A percentile compares a stretch with the other conserved stretches of the same genome.
Conservation (phyloP, 1,284 basidiomycete genomes). For the Xerocomus nothofagi region DNA sequence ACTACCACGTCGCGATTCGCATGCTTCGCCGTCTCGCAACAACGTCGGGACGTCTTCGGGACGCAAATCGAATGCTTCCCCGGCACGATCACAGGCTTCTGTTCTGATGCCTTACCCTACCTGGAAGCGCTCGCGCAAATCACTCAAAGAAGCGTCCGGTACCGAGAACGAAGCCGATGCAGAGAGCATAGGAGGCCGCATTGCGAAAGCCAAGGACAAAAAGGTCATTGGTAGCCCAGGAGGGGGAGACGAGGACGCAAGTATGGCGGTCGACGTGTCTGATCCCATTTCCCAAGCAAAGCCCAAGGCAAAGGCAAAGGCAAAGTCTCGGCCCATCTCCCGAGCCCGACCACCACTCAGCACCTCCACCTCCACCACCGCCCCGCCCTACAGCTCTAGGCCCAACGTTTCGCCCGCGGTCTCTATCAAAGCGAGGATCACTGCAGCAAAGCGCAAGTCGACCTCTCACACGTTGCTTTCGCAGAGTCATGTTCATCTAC, state of each 20-base stretch:
- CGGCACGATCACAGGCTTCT: constrained; percentile 26
- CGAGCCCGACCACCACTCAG: constrained; percentile 10
- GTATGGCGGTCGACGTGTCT: constrained; percentile 16
- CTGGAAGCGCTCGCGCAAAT: constrained; percentile 29
- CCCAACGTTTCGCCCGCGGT: background rate
- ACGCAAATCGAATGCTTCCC: constrained; percentile 30
- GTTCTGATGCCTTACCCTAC: constrained; percentile 4
- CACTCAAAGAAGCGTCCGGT: constrained; percentile 20
- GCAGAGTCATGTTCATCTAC: constrained; percentile 16
- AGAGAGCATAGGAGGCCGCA: constrained; percentile 3
- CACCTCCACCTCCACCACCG: constrained; percentile 5
- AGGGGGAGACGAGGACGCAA: constrained; percentile 1
- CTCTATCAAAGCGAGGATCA: constrained; percentile 5
- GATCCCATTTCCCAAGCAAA: constrained; percentile 6
- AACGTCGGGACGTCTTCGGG: constrained; percentile 8
- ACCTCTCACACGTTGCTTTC: constrained; percentile 25
- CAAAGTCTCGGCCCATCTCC: constrained; percentile 19
- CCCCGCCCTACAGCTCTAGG: background rate
- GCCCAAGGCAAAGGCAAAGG: constrained; percentile 9
- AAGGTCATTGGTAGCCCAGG: background rate
- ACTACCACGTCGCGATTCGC: constrained; percentile 27
- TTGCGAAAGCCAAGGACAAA: constrained; percentile 11
- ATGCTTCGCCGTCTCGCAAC: constrained; percentile 9
- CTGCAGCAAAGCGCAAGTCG: constrained; percentile 15
- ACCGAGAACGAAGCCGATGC: constrained; percentile 28